A percentile compares a stretch with the other conserved stretches of the same genome.
These are phyloP conservation scores for Ogataea hybrid DNA, from an alignment of 1,139 yeast genomes.

Conservation along the genomic window DNA sequence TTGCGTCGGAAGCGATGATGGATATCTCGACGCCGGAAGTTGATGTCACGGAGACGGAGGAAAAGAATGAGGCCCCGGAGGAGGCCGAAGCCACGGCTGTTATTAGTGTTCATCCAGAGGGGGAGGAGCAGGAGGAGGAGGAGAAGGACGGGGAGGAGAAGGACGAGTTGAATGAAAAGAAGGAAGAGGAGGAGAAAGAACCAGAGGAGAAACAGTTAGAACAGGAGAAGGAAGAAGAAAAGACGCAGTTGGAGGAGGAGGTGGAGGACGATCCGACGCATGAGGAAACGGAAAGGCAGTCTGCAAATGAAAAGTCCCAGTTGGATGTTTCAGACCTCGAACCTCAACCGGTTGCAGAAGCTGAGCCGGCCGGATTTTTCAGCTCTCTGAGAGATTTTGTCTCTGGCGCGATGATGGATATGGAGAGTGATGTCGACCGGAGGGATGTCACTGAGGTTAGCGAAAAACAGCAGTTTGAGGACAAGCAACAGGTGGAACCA, in stretches of 20 bases:
- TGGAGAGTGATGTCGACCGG: background rate
- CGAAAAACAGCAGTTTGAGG: background rate
- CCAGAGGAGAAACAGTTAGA: background rate
- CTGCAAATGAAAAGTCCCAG: background rate
- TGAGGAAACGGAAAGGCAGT: background rate
- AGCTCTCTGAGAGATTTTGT: constrained; percentile 1
- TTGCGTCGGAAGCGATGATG: constrained; percentile 14
- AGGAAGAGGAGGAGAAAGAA: constrained; percentile 1
- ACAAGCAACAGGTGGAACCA: background rate
- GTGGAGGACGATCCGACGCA: background rate
- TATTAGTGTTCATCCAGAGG: background rate
- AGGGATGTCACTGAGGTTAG: background rate
- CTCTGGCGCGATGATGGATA: constrained; percentile 2
- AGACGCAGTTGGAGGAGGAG: constrained; percentile 3
- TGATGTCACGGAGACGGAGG: background rate
- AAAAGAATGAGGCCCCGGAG: background rate
- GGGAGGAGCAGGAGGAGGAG: too few species aligned
- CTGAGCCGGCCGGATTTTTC: background rate
- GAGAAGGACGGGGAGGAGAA: too few species aligned
- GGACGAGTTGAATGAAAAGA: background rate
- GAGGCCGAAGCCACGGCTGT: background rate
- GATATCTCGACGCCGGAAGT: constrained; percentile 10
- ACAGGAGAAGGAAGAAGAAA: background rate
- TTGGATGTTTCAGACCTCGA: background rate
- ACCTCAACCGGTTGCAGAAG: background rate